Percentiles rank a stretch among this genome's conserved stretches.
These are phyloP conservation scores for Penicillium sp. DNA, from an alignment of 2,329 filamentous ascomycete genomes.

Conservation along the genomic window DNA sequence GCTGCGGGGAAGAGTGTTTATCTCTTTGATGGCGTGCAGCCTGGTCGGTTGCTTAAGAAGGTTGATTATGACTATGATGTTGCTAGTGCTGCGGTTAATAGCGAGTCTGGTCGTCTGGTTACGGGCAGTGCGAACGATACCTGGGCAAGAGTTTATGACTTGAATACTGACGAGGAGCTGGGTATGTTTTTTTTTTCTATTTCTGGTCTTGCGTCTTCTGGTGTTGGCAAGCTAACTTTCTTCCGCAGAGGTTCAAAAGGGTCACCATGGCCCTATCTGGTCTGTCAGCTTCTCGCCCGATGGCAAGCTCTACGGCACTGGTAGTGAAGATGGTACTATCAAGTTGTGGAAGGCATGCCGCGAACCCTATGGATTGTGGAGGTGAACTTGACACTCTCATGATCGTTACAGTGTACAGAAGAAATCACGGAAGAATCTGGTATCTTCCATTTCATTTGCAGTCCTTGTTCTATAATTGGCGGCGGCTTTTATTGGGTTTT, in stretches of 20 bases:
- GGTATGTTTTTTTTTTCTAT: constrained; percentile 48
- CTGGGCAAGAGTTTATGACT: constrained; percentile 93
- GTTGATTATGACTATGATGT: constrained; percentile 79
- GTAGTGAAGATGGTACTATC: constrained; percentile 95
- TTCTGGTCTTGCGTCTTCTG: neutral
- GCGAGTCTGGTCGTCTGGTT: constrained; percentile 75
- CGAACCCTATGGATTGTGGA: constrained; percentile 65
- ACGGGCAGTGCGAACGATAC: constrained; percentile 90
- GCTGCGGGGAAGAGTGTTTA: constrained; percentile 93
- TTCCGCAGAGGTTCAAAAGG: constrained; percentile 78
- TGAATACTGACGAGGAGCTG: constrained; percentile 77
- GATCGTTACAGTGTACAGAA: constrained; percentile 6
- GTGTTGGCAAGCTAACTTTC: constrained; percentile 4
- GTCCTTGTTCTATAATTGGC: neutral
- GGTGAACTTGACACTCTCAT: constrained; percentile 34
- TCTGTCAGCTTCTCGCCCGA: constrained; percentile 92
- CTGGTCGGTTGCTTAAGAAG: constrained; percentile 71
- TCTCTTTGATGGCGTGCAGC: constrained; percentile 77
- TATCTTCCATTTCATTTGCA: neutral
- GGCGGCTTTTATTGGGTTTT: neutral
- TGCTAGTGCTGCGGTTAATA: constrained; percentile 84
- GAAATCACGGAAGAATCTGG: neutral
- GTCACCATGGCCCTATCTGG: constrained; percentile 97
- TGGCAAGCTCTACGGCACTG: constrained; percentile 92
- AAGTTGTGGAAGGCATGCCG: constrained; percentile 77